Base-by-base conservation (phyloP, 768 basidiomycete species). In the Pleurotus salmoneostramineus region DNA sequence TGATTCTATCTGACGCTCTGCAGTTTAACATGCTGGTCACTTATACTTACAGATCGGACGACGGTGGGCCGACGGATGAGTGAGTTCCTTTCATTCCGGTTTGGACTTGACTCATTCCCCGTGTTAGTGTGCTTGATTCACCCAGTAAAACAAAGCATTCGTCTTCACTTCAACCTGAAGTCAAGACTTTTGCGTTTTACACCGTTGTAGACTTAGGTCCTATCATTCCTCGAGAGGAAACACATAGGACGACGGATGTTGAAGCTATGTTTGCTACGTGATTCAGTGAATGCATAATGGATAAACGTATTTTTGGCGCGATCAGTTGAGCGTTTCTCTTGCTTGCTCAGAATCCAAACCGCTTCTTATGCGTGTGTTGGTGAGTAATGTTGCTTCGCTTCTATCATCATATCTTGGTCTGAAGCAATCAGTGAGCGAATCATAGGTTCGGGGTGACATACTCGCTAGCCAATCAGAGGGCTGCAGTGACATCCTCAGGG, bases 21-120 rank as follows among this genome's bases (percentile, higher is more conserved):
- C 69, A 98, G 95, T 95, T 95, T 70, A 95, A 95, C 64, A 88
- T 98, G 84, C 82, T 95, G 60, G 89, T 99, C 1, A 85, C 93
- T 2, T 98, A 93, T 71, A 96, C 94, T 0, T 99, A 98, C 69
- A 84, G 90, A 35, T 89, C 93, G 0, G 96, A 98, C 65, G 95
- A 97, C 60, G 80, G 86, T 21, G 77, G 83, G 2, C 82, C 84
- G 11, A 81, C 84, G 1, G 86, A 88, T 54, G 81, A 83, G 60
- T 83, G 82, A 52, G 81, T 81, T 72, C 15, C 43, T 10, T 55
- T 42, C 34, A 71, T 6, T 74, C 74, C 37, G 31, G n/a, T 5
- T 35, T 35, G 14, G 34, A 17, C 33, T 51, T 14, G 36, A 37
- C 33, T 51, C 31, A 12, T 34, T 51, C 15, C 49, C 34, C 33